phyloP scores from a whole-genome alignment of 345 rosid species.

The Alliaria petiolata region DNA sequence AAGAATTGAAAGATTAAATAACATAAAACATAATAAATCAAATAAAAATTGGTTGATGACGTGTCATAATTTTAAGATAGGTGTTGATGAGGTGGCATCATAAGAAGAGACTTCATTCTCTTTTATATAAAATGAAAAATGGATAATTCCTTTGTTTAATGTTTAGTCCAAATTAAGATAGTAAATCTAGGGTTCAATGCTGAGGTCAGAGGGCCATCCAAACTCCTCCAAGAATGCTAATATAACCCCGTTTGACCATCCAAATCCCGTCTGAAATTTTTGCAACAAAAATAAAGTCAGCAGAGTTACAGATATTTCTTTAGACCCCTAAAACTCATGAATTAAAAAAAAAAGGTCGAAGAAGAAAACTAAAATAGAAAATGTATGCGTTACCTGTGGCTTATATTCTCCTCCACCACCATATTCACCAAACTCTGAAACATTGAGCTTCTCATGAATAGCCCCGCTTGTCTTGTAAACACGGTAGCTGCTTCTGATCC shows the following conservation, averaged over 20 bases:
- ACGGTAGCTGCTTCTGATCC: slow-evolving; percentile 66
- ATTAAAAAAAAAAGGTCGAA: not conserved
- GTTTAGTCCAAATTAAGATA: not conserved
- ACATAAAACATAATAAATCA: too few species aligned
- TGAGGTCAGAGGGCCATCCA: slow-evolving; percentile 75
- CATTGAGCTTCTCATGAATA: slow-evolving; percentile 51
- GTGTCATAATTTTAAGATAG: too few species aligned
- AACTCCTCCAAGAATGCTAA: slow-evolving; percentile 84
- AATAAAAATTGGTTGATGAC: too few species aligned
- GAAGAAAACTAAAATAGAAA: not conserved
- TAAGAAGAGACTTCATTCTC: too few species aligned
- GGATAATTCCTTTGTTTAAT: not conserved
- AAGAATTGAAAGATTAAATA: too few species aligned
- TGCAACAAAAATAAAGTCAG: not conserved
- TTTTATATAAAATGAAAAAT: not conserved
- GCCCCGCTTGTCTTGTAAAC: slow-evolving; percentile 52
- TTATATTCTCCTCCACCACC: slow-evolving; percentile 72
- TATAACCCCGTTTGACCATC: slow-evolving; percentile 94
- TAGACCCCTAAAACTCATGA: not conserved
- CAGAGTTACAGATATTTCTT: too few species aligned
- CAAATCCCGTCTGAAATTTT: slow-evolving; percentile 77
- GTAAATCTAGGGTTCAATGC: slow-evolving; percentile 36
- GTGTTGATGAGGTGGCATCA: too few species aligned
- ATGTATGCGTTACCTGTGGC: slow-evolving; percentile 49
- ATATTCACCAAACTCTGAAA: slow-evolving; percentile 44